Base-by-base conservation (phyloP, 2,329 filamentous ascomycete species). In the Septoria linicola region DNA sequence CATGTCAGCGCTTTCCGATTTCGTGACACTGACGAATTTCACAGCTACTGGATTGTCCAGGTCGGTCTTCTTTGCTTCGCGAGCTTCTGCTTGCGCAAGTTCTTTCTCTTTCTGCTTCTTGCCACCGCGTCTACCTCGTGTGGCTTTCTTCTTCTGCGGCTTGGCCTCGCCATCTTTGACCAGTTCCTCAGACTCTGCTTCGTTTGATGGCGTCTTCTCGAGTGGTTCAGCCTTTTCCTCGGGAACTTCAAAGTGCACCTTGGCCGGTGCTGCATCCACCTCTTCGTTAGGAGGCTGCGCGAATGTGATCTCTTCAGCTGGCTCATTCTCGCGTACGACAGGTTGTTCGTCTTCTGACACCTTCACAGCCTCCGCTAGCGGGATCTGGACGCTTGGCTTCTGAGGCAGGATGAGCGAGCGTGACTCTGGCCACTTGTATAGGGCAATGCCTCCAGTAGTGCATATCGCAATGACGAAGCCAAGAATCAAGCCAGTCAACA, bases 111-210 rank as follows among this genome's bases (percentile, higher is more conserved):
- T 71, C 27, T 66, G 63, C 58, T 72, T 73, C 16, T 68, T 67
- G 17, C 75, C 75, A 20, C 74, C 75, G 14, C 75, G 71, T 54
- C 73, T 73, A 19, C 76, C 76, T 49, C 76, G 65, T 41, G 76
- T 75, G 4, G 75, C 74, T 56, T 76, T 77, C 64, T 74, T 76
- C 64, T 77, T 77, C 60, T 72, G 73, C 0, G 61, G 64, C 20
- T 55, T 58, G 10, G 40, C 41, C 17, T 42, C 56, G 35, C 59
- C 57, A n/a, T 41, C 39, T n/a, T 27, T 47, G 34, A 16, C 34
- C 17, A 39, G 32, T 8, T 47, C 44, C 3, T 37, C 44, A 13
- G 14, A 10, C 14, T 47, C 34, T 37, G 31, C 31, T 6, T 46
- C 43, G n/a, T 37, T 57, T 49, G 58, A 56, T 3, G 66, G 63